Base-by-base conservation (phyloP, 768 basidiomycete species). In the Dendrothele bispora region DNA sequence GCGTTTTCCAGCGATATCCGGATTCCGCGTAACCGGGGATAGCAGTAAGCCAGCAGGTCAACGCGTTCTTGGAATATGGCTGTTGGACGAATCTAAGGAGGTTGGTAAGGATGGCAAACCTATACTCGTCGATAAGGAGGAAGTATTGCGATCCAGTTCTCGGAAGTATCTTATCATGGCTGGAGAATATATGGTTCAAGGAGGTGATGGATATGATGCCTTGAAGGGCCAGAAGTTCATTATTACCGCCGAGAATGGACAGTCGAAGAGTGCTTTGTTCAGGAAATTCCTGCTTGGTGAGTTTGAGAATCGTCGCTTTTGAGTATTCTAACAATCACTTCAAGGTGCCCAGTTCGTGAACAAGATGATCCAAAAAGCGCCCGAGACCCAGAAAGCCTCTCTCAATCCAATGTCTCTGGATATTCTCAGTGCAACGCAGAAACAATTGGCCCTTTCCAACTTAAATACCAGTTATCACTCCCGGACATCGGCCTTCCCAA, bases 161-260 rank as follows among this genome's bases (percentile, higher is more conserved):
- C 75, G 77, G 3, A 72, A 61, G 47, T 84, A 84, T 61, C 72
- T 65, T 43, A 69, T 86, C 26, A 75, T 84, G 28, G 80, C 79
- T 8, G 64, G 82, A 50, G 70, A 83, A 41, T 86, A 84, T 55
- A 67, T 84, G 77, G 70, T 72, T 17, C 58, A 70, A n/a, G n/a
- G n/a, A n/a, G n/a, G n/a, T n/a, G n/a, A n/a, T n/a, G n/a, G n/a
- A n/a, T n/a, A n/a, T n/a, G 67, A 68, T 1, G 66, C 77, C 6
- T 64, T 86, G 20, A 74, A 74, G 51, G 74, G 74, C 15, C 64
- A 73, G 25, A 62, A 67, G 40, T 80, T 79, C 56, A 69, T 84
- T 41, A 69, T 85, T 21, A 83, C 84, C 54, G 81, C 82, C 43
- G 83, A 86, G 59, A 69, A 74, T 43, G 83, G 83, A 22, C 75